phyloP scores from a whole-genome alignment of 805 yeast species.

The Yamadazyma sp. region DNA sequence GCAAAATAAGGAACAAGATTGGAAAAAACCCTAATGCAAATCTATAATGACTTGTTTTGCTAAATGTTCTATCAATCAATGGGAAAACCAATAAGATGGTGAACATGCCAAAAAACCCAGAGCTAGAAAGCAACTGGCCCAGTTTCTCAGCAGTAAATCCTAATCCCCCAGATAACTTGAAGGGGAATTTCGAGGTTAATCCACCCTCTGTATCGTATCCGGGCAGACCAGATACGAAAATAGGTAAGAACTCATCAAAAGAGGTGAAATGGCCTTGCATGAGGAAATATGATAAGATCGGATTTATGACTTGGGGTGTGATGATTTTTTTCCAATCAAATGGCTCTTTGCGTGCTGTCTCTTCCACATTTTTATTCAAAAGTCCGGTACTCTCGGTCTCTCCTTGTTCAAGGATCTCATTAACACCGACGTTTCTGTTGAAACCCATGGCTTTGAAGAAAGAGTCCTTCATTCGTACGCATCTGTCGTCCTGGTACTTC shows the following conservation, averaged over 20 bases:
- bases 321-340: constrained; percentile 16
- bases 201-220: constrained; percentile 13
- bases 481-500: constrained; percentile 17
- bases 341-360: not conserved
- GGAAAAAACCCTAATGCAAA: constrained; percentile 43
- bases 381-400: constrained; percentile 6
- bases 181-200: constrained; percentile 26
- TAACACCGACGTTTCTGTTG: not conserved
- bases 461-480: constrained; percentile 11
- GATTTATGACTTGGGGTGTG: constrained; percentile 26
- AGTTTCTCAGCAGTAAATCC: constrained; percentile 28
- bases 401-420: constrained; percentile 3
- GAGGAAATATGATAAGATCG: constrained; percentile 36
- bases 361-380: constrained; percentile 1
- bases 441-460: constrained; percentile 3
- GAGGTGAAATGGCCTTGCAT: constrained; percentile 48
- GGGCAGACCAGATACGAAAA: constrained; percentile 42
- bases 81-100: constrained; percentile 44
- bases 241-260: constrained; percentile 54
- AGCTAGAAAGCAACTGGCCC: constrained; percentile 34
- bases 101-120: constrained; percentile 36
- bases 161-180: constrained; percentile 33
- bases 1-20: constrained; percentile 43
- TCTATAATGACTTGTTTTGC: constrained; percentile 44
- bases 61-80: constrained; percentile 30